Conservation (phyloP, 352 stramenopile genomes). For the Globisporangium cylindrosporum region DNA sequence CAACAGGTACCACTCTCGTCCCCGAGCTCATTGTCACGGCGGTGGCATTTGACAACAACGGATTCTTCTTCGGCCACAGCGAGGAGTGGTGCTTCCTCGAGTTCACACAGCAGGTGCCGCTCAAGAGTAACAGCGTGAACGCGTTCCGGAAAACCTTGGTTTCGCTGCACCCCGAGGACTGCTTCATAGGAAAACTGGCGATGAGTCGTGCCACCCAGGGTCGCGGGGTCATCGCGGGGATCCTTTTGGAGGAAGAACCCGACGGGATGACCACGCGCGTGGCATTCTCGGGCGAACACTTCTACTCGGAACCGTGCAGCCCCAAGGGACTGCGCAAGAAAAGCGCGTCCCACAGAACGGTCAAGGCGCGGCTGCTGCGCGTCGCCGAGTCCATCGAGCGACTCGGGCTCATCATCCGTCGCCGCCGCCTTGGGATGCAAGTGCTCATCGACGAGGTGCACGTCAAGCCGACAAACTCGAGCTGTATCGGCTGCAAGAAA, state of each 20-base stretch:
- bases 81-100: conserved; percentile 2
- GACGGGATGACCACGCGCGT: background rate
- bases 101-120: background rate
- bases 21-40: background rate
- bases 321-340: conserved; percentile 1
- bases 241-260: background rate
- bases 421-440: background rate
- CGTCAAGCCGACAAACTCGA: background rate
- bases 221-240: background rate
- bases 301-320: background rate
- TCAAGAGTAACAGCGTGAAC: background rate
- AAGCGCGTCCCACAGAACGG: background rate
- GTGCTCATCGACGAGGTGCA: background rate
- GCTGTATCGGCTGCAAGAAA: background rate
- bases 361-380: background rate
- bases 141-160: background rate
- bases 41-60: background rate
- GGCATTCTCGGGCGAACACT: conserved; percentile 1
- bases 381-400: background rate
- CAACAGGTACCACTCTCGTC: background rate
- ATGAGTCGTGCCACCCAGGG: background rate
- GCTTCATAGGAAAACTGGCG: background rate
- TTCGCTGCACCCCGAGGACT: background rate
- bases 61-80: background rate
- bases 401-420: background rate